Evolutionary conservation across 208 protist species (phyloP).

Genomic region (Tetramitus jugosus): DNA sequence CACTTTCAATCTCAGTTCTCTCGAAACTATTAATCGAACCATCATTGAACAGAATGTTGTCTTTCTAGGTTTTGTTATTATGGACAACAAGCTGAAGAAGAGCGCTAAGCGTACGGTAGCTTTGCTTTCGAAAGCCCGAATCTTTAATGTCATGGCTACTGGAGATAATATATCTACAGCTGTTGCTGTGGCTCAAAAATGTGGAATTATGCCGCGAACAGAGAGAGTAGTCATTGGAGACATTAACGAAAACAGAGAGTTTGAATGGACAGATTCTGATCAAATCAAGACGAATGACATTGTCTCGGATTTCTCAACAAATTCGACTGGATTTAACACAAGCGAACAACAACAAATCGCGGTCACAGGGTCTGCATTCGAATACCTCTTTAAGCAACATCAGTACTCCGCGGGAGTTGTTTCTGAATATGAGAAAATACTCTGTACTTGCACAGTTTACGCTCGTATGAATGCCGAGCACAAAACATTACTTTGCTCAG

Average conservation of each 20-base stretch:
- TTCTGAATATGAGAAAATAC: too few relatives aligned
- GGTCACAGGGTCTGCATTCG: too few relatives aligned
- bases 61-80: conserved; percentile 55
- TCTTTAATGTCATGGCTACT: conserved; percentile 47
- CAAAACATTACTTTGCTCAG: conserved; percentile 24
- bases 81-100: conserved; percentile 55
- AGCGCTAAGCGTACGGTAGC: conserved; percentile 38
- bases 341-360: too few relatives aligned
- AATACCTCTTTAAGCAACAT: too few relatives aligned
- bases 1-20: too few relatives aligned
- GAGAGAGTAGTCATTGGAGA: neutral
- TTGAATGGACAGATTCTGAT: too few relatives aligned
- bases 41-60: conserved; percentile 42
- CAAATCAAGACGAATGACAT: too few relatives aligned
- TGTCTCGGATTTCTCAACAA: too few relatives aligned
- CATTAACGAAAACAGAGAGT: too few relatives aligned
- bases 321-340: too few relatives aligned
- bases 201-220: conserved; percentile 10
- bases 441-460: neutral
- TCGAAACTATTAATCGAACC: too few relatives aligned
- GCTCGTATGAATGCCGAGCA: conserved; percentile 28
- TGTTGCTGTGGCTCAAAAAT: conserved; percentile 38
- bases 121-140: conserved; percentile 31
- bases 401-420: too few relatives aligned
- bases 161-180: conserved; percentile 55